phyloP scores from a whole-genome alignment of 2,329 filamentous ascomycete genomes.

The Chaetomiaceae sp. region DNA sequence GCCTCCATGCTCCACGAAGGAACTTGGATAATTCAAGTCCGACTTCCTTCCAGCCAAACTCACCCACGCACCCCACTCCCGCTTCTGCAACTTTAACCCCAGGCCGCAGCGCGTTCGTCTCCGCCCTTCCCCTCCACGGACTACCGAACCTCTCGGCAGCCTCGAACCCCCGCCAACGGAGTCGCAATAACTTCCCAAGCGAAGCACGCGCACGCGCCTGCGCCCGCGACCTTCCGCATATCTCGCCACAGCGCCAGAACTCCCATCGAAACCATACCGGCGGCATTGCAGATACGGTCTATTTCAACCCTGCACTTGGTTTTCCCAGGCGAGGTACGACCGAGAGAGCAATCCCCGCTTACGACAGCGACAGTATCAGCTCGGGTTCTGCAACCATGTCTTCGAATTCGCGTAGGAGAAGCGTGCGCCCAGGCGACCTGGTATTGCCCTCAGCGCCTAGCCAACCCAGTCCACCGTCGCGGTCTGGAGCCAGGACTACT shows the following conservation, averaged over 20 bases:
- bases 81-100: not conserved
- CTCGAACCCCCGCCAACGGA: conserved; percentile 10
- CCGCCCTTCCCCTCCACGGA: not conserved
- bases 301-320: not conserved
- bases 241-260: conserved; percentile 12
- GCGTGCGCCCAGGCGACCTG: conserved; percentile 4
- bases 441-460: conserved; percentile 1
- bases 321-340: not conserved
- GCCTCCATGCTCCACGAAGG: not conserved
- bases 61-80: not conserved
- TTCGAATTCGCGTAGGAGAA: not conserved
- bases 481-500: not conserved
- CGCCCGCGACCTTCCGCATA: conserved; percentile 16
- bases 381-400: conserved; percentile 4
- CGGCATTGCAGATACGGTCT: not conserved
- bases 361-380: not conserved
- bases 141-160: not conserved
- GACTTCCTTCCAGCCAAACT: not conserved
- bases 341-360: not conserved
- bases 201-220: conserved; percentile 12
- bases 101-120: not conserved
- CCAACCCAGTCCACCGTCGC: not conserved
- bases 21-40: not conserved
- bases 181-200: conserved; percentile 18
- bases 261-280: not conserved